Percentiles rank a stretch among this genome's conserved stretches.
These are phyloP conservation scores for Mycena maculata DNA, from an alignment of 768 basidiomycete genomes.

Conservation along the genomic window DNA sequence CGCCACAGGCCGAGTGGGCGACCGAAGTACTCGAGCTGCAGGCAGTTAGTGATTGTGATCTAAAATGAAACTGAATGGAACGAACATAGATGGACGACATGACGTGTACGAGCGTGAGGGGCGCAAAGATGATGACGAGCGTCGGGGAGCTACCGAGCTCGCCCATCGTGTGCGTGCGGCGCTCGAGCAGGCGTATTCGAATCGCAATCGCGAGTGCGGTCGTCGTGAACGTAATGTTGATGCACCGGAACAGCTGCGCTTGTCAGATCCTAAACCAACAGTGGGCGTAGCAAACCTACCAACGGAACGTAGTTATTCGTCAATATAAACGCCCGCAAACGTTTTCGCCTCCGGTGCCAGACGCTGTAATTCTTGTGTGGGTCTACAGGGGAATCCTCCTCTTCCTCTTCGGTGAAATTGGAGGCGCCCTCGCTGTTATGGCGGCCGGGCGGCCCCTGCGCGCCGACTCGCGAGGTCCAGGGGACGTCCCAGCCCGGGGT, in stretches of 20 bases:
- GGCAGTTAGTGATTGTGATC: constrained; percentile 28
- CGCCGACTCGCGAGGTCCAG: constrained; percentile 63
- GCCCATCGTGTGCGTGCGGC: constrained; percentile 64
- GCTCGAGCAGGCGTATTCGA: constrained; percentile 73
- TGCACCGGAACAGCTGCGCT: constrained; percentile 80
- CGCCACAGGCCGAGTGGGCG: constrained; percentile 93
- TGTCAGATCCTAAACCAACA: constrained; percentile 26
- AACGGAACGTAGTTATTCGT: constrained; percentile 83
- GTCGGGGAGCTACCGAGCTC: constrained; percentile 86
- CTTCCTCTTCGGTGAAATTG: constrained; percentile 44
- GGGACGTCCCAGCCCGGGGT: constrained; percentile 79
- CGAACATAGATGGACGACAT: constrained; percentile 84
- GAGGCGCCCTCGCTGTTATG: constrained; percentile 44
- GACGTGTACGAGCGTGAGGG: constrained; percentile 86
- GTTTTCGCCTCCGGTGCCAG: constrained; percentile 56
- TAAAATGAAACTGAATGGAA: constrained; percentile 6
- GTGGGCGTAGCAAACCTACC: constrained; percentile 54
- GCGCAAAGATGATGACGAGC: constrained; percentile 87
- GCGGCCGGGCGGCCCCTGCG: constrained; percentile 50
- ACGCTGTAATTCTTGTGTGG: constrained; percentile 40
- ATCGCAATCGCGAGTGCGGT: constrained; percentile 85
- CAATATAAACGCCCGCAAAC: constrained; percentile 74
- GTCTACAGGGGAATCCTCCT: constrained; percentile 39
- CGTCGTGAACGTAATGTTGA: constrained; percentile 86
- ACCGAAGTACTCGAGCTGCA: constrained; percentile 91